A percentile compares a stretch with the other conserved stretches of the same genome.
Conservation (phyloP, 345 rosid genomes). For the Cardamine resedifolia region DNA sequence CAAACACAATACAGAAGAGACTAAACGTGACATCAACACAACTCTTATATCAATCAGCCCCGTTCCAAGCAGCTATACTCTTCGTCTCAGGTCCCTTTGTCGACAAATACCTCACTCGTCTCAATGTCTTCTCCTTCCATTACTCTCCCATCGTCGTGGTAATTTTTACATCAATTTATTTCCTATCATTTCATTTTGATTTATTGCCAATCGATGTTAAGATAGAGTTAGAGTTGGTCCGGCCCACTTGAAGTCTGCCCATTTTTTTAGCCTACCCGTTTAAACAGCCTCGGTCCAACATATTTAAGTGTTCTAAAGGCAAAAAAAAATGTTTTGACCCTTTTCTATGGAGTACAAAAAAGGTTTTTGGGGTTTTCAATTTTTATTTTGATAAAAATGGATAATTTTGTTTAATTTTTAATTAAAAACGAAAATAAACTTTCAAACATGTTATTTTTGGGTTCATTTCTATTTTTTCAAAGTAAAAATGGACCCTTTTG, state of each 20-base stretch:
- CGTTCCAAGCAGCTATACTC: conserved; percentile 96
- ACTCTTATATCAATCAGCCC: conserved; percentile 94
- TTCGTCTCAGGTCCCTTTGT: conserved; percentile 95
- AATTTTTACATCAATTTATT: conserved; percentile 12
- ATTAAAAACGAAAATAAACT: no score
- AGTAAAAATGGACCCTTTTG: no score
- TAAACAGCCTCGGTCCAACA: no score
- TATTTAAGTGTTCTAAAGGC: no score
- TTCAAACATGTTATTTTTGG: no score
- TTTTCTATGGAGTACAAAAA: no score
- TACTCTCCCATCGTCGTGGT: conserved; percentile 84
- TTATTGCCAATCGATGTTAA: background rate
- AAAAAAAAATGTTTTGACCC: no score
- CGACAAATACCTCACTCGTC: conserved; percentile 79
- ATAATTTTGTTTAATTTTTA: no score
- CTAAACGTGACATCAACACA: conserved; percentile 94
- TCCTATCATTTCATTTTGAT: background rate
- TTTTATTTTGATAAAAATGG: no score
- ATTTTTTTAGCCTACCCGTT: background rate
- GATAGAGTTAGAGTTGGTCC: background rate
- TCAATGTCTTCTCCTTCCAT: conserved; percentile 78
- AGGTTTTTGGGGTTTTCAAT: no score
- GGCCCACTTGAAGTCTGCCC: background rate
- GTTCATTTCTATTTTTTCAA: no score
- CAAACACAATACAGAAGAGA: conserved; percentile 94